Base-by-base conservation (phyloP, 164 flowering plant species). In the Tinospora cordifolia region DNA sequence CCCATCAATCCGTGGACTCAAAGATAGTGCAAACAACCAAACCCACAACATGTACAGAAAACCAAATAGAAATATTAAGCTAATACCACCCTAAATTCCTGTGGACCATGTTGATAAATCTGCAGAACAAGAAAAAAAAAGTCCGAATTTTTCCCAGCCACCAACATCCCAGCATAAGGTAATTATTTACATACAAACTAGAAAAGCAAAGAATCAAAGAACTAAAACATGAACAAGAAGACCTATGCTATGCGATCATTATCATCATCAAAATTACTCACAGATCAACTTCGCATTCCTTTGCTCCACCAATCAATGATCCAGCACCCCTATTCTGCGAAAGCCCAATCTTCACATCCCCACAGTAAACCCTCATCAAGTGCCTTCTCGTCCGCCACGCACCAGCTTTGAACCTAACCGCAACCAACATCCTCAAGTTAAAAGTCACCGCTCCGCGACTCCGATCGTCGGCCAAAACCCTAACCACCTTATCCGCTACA, bases 361-460 rank as follows among this genome's bases (percentile, higher is more conserved):
- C 75, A 30, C 97, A 91, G 59, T 66, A 71, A 60, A 85, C 88
- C 72, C 78, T 78, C 67, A 87, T 25, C 54, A 68, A 21, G 65
- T 80, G 77, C 67, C 81, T 76, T 66, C 90, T 76, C 14, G 77
- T 54, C 80, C 84, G 67, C 87, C 89, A 88, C 0, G 69, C 79
- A 1, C 88, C 85, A 3, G 85, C 69, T 46, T 72, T 76, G 64
- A 85, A 88, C 74, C 72, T 68, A 26, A 82, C 82, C 74, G 74
- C 22, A 14, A 84, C 78, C 57, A 58, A 0, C 72, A 91, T 17
- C 75, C 74, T 76, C 44, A 89, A 69, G 71, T 82, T 78, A 62
- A 89, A 89, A 2, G 27, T 63, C 39, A 86, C 83, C 8, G 27
- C n/a, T 4, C 91, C 95, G 4, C 46, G 58, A 3, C 39, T 41